phyloP scores from a whole-genome alignment of 2,329 filamentous ascomycete species.

The Biscogniauxia sp. region DNA sequence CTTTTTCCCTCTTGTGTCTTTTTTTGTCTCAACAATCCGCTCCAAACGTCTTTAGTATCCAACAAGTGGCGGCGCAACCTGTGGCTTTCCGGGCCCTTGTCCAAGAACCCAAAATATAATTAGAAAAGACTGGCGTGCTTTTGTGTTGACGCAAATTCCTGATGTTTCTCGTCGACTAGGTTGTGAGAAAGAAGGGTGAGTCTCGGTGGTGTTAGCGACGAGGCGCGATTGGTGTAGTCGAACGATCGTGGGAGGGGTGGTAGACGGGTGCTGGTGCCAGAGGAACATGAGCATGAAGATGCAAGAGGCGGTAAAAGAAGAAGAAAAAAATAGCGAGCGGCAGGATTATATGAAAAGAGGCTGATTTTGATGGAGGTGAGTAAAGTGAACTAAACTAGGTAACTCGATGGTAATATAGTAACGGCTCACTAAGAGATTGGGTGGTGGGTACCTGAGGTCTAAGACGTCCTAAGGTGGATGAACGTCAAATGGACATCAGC shows the following conservation, averaged over 20 bases:
- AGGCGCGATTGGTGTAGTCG: slow-evolving; percentile 13
- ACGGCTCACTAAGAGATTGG: slow-evolving; percentile 25
- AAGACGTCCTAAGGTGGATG: slow-evolving; percentile 19
- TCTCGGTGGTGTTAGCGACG: slow-evolving; percentile 17
- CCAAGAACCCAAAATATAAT: not conserved
- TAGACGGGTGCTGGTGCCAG: not conserved
- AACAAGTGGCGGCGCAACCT: slow-evolving; percentile 5
- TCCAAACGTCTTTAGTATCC: slow-evolving; percentile 11
- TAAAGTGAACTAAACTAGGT: slow-evolving; percentile 14
- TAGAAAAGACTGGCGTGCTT: slow-evolving; percentile 5
- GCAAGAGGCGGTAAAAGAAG: slow-evolving; percentile 17
- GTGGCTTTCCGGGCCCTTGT: not conserved
- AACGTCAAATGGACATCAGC: not conserved
- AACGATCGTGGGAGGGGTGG: slow-evolving; percentile 21
- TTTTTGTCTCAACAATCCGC: not conserved
- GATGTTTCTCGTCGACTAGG: slow-evolving; percentile 8
- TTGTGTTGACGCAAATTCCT: slow-evolving; percentile 10
- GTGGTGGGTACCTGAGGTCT: slow-evolving; percentile 25
- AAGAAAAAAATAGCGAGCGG: slow-evolving; percentile 16
- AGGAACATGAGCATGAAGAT: slow-evolving; percentile 10
- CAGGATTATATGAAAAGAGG: slow-evolving; percentile 23
- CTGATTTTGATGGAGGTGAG: slow-evolving; percentile 20
- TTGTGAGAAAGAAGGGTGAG: slow-evolving; percentile 17
- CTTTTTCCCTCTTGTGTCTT: no score
- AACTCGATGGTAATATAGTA: slow-evolving; percentile 26